These are phyloP conservation scores for Asterochloris erici DNA, from an alignment of 139 green algal genomes.

Conservation along the genomic window DNA sequence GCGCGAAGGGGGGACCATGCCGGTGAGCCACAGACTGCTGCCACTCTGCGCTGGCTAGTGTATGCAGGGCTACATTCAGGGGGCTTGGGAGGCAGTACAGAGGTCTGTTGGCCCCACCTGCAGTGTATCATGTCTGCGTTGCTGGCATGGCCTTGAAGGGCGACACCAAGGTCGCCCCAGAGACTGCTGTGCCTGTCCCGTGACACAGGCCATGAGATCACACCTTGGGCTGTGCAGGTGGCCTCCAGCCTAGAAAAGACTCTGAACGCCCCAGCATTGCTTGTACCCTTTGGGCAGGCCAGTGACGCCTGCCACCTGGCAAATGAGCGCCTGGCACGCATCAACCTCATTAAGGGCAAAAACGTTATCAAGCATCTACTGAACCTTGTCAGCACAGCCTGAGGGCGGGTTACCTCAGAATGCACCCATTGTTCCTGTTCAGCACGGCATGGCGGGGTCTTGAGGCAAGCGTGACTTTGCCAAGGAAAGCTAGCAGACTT, in stretches of 20 bases:
- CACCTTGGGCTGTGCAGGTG: conserved; percentile 59
- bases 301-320: conserved; percentile 83
- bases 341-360: conserved; percentile 84
- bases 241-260: conserved; percentile 81
- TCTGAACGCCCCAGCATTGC: conserved; percentile 80
- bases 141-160: too few relatives aligned
- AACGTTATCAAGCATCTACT: conserved; percentile 75
- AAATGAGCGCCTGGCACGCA: conserved; percentile 81
- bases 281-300: conserved; percentile 90
- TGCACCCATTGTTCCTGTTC: too few relatives aligned
- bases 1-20: conserved; percentile 78
- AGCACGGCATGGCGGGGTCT: too few relatives aligned
- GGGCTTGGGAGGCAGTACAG: not conserved
- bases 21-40: not conserved
- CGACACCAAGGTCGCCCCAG: too few relatives aligned
- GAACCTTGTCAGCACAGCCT: conserved; percentile 41
- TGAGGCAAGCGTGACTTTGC: too few relatives aligned
- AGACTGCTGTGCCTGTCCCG: too few relatives aligned
- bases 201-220: too few relatives aligned
- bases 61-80: not conserved
- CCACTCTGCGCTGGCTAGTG: not conserved
- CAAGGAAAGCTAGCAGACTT: too few relatives aligned
- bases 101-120: too few relatives aligned
- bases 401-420: not conserved
- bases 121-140: too few relatives aligned